These are phyloP conservation scores for Solanum rostratum DNA, from an alignment of 257 asterid species.

Conservation along the genomic window DNA sequence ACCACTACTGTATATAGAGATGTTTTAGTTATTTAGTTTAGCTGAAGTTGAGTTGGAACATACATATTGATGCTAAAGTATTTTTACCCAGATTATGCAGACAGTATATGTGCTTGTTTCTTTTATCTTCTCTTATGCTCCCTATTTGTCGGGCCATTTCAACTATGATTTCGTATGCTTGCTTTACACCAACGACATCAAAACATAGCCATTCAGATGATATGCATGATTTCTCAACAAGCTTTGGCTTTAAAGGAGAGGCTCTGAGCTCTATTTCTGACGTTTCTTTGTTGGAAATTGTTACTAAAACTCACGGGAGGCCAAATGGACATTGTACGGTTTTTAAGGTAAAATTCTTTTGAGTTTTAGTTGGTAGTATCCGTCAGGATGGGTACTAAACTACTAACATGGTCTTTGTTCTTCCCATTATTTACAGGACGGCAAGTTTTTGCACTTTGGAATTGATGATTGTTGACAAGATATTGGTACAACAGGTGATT, in stretches of 20 bases:
- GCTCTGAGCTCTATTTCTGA: conserved; percentile 80
- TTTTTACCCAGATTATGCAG: neutral
- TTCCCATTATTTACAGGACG: conserved; percentile 27
- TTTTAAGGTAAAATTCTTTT: conserved; percentile 45
- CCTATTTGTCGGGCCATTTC: neutral
- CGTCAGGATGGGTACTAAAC: neutral
- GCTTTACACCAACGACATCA: conserved; percentile 55
- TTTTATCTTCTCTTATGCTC: neutral
- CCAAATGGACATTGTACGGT: conserved; percentile 90
- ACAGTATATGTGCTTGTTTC: neutral
- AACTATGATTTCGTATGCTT: conserved; percentile 1
- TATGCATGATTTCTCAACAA: conserved; percentile 20
- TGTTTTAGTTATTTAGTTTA: neutral
- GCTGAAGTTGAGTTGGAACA: neutral
- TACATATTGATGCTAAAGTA: neutral
- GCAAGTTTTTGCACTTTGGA: conserved; percentile 51
- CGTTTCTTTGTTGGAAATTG: conserved; percentile 69
- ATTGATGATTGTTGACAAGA: neutral
- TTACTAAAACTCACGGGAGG: conserved; percentile 72
- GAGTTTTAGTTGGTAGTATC: neutral
- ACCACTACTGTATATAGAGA: too few species aligned
- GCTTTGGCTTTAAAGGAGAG: conserved; percentile 71
- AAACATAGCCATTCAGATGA: conserved; percentile 32
- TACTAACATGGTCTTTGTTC: too few species aligned
- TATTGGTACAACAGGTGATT: conserved; percentile 73